Evolutionary conservation across 1,139 yeast species (phyloP).

Genomic region (Lodderomyces jiufengensis): DNA sequence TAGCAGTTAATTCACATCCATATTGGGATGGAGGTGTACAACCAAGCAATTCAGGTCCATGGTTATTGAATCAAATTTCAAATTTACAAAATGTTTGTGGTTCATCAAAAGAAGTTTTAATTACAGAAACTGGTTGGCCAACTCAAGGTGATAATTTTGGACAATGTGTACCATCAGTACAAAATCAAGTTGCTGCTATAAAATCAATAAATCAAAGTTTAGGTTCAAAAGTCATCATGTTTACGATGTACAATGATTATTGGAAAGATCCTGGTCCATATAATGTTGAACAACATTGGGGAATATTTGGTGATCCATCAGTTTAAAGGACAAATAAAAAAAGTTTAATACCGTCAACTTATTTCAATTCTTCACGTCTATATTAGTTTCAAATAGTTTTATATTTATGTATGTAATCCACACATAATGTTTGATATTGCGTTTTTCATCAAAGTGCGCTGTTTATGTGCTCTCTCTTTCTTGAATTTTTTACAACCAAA

Average conservation of each 20-base stretch:
- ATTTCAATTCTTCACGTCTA: not conserved
- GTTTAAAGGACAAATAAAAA: slow-evolving; percentile 3
- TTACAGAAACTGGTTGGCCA: slow-evolving; percentile 85
- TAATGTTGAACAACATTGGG: slow-evolving; percentile 74
- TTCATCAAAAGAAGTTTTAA: slow-evolving; percentile 52
- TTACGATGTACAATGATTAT: slow-evolving; percentile 71
- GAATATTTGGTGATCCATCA: slow-evolving; percentile 42
- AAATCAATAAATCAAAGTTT: slow-evolving; percentile 50
- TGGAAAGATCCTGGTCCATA: slow-evolving; percentile 73
- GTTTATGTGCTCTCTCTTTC: no score
- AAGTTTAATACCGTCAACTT: no score
- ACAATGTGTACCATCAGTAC: slow-evolving; percentile 64
- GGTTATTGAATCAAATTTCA: slow-evolving; percentile 65
- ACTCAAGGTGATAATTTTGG: slow-evolving; percentile 64
- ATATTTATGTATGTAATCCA: no score
- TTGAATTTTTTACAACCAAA: no score
- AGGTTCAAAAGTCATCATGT: slow-evolving; percentile 57
- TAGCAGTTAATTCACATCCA: slow-evolving; percentile 81
- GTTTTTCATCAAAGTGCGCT: no score
- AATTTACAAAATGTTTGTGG: slow-evolving; percentile 66
- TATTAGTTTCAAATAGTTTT: no score
- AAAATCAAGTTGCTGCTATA: slow-evolving; percentile 61
- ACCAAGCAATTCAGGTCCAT: slow-evolving; percentile 66
- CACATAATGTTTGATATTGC: no score
- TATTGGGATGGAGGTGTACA: slow-evolving; percentile 69